phyloP scores from a whole-genome alignment of 768 basidiomycete species.

The Mycena albidolilacea region DNA sequence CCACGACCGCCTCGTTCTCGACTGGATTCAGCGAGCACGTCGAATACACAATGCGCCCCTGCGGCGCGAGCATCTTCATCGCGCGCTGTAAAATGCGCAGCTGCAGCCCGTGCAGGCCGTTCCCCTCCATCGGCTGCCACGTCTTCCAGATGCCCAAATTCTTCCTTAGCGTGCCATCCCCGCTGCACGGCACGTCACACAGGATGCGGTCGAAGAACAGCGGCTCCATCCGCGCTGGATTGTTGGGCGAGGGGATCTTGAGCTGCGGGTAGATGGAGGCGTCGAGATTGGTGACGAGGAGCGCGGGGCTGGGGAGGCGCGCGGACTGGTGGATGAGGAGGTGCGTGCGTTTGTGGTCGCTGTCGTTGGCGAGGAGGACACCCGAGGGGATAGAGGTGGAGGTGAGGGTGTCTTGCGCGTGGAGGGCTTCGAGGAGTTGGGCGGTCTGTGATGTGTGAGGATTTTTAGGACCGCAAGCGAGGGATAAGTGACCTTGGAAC shows the following conservation, averaged over 20 bases:
- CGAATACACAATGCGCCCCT: constrained; percentile 97
- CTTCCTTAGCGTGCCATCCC: constrained; percentile 99
- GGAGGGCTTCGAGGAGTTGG: constrained; percentile 95
- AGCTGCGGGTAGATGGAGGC: constrained; percentile 88
- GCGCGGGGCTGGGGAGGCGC: constrained; percentile 89
- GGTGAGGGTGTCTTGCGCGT: constrained; percentile 79
- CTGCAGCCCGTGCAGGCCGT: constrained; percentile 94
- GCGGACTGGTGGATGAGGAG: constrained; percentile 98
- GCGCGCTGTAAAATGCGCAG: constrained; percentile 93
- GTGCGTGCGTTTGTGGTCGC: constrained; percentile 93
- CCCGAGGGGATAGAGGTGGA: constrained; percentile 83
- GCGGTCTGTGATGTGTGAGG: constrained; percentile 73
- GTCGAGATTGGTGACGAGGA: constrained; percentile 97
- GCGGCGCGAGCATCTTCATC: constrained; percentile 86
- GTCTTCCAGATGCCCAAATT: constrained; percentile 95
- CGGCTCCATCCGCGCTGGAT: constrained; percentile 58
- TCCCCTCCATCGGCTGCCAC: constrained; percentile 92
- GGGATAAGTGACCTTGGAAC: constrained; percentile 82
- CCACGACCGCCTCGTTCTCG: constrained; percentile 97
- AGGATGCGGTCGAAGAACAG: constrained; percentile 94
- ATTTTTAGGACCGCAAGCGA: not conserved
- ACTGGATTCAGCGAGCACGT: constrained; percentile 98
- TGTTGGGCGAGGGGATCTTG: constrained; percentile 59
- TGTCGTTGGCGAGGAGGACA: constrained; percentile 95
- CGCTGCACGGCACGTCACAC: constrained; percentile 98